Percentiles rank a stretch among this genome's conserved stretches.
phyloP scores from a whole-genome alignment of 2,329 filamentous ascomycete species.

The Fusarium sp. region DNA sequence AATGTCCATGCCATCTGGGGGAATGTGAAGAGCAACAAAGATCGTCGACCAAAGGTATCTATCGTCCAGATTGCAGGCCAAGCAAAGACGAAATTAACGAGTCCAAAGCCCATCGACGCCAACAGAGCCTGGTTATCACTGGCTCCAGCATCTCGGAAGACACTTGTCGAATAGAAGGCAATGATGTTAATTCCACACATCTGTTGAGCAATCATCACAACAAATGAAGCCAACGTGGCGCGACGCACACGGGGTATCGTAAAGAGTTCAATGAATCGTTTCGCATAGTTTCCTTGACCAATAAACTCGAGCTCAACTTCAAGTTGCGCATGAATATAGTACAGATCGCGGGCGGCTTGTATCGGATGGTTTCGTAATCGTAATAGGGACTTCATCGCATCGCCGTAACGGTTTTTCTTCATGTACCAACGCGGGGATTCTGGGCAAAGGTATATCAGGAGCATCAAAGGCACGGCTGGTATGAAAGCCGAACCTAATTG shows the following conservation, averaged over 20 bases:
- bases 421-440: slow-evolving; percentile 75
- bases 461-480: slow-evolving; percentile 65
- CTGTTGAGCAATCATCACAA: slow-evolving; percentile 83
- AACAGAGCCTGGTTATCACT: slow-evolving; percentile 66
- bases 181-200: slow-evolving; percentile 80
- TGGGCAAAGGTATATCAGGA: slow-evolving; percentile 74
- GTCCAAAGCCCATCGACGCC: slow-evolving; percentile 68
- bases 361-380: slow-evolving; percentile 65
- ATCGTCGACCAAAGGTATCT: slow-evolving; percentile 67
- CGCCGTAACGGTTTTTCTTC: slow-evolving; percentile 71
- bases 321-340: slow-evolving; percentile 74
- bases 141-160: slow-evolving; percentile 70
- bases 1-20: slow-evolving; percentile 58
- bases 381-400: slow-evolving; percentile 69
- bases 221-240: slow-evolving; percentile 80
- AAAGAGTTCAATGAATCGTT: slow-evolving; percentile 73
- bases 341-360: slow-evolving; percentile 71
- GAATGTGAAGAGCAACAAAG: slow-evolving; percentile 59
- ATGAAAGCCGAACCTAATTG: slow-evolving; percentile 75
- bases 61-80: slow-evolving; percentile 70
- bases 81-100: slow-evolving; percentile 69
- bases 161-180: slow-evolving; percentile 78
- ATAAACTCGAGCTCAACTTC: slow-evolving; percentile 67
- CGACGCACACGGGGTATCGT: slow-evolving; percentile 76
- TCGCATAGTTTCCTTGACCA: slow-evolving; percentile 66